Evolutionary conservation across 768 basidiomycete species (phyloP).

Genomic region (Sistotremastrum niveocremeum): DNA sequence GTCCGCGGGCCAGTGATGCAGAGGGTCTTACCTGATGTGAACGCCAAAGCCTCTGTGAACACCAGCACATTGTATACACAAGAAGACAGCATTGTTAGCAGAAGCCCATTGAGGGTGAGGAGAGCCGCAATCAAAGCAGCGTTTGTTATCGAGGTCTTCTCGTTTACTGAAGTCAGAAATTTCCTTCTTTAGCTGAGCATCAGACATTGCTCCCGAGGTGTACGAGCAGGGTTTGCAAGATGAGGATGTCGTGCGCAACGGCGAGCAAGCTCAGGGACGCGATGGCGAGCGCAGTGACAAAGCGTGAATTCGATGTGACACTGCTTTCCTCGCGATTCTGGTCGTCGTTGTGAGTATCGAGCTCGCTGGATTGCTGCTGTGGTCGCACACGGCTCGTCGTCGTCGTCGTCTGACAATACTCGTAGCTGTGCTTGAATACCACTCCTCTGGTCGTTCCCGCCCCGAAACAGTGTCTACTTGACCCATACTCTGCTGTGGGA

Average conservation of each 20-base stretch:
- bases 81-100: slow-evolving; percentile 67
- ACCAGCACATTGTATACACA: slow-evolving; percentile 84
- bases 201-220: slow-evolving; percentile 28
- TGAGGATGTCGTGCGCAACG: too few relatives aligned
- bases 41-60: slow-evolving; percentile 86
- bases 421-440: background rate
- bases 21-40: slow-evolving; percentile 55
- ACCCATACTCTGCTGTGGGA: too few relatives aligned
- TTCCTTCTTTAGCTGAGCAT: slow-evolving; percentile 50
- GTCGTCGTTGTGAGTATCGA: background rate
- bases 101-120: slow-evolving; percentile 97
- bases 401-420: background rate
- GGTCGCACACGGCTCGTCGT: background rate
- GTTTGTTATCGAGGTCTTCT: slow-evolving; percentile 60
- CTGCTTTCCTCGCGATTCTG: too few relatives aligned
- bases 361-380: background rate
- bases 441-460: background rate
- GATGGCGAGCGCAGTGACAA: too few relatives aligned
- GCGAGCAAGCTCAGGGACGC: too few relatives aligned
- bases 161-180: slow-evolving; percentile 65
- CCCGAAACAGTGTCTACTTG: background rate
- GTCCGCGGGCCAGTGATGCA: slow-evolving; percentile 9
- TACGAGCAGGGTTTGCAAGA: too few relatives aligned
- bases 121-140: slow-evolving; percentile 71
- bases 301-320: too few relatives aligned